Evolutionary conservation across 192 early-diverging fungal species (phyloP), one percentile per base, ranked within the genome.

Genomic region (Endogone sp.): DNA sequence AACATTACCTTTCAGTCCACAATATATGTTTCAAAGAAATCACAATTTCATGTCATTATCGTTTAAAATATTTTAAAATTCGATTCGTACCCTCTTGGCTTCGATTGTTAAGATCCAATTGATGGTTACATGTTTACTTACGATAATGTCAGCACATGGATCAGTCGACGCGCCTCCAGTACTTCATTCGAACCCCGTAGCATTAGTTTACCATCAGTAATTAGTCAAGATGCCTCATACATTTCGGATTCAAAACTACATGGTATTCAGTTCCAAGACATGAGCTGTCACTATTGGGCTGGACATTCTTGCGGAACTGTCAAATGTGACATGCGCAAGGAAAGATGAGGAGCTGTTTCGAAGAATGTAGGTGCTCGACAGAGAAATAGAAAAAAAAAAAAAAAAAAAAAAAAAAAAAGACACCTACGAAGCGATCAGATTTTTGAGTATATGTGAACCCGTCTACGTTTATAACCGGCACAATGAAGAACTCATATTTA

Each of bases 401-500:
- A 30, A 4, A 10, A n/a, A 16, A 44, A 4, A 22, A 26, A 3
- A 66, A 26, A 29, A 21, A 60, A 2, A 20, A 30, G 3, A 10
- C 20, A 55, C 21, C 21, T 21, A 63, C 65, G 65, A 83, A 59
- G 22, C 80, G 79, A 69, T 83, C 70, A 3, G 74, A 31, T 26
- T 70, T 69, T 65, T 80, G 76, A 54, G 81, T 80, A 66, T 82
- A 73, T 1, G 80, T 83, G 63, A 87, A 88, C 6, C 88, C 88
- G 60, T 89, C 88, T 4, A 80, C 79, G 74, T 89, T 89, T 66
- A 84, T 67, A 28, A 85, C 73, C 13, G 88, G 88, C 54, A 89
- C 77, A 26, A 89, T 67, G 66, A 78, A 75, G 68, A 88, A 83
- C 2, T 79, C 84, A 69, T 81, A 85, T 64, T 75, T 73, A 56